Conservation (phyloP, 345 rosid species). For the Tarenaya hassleriana region DNA sequence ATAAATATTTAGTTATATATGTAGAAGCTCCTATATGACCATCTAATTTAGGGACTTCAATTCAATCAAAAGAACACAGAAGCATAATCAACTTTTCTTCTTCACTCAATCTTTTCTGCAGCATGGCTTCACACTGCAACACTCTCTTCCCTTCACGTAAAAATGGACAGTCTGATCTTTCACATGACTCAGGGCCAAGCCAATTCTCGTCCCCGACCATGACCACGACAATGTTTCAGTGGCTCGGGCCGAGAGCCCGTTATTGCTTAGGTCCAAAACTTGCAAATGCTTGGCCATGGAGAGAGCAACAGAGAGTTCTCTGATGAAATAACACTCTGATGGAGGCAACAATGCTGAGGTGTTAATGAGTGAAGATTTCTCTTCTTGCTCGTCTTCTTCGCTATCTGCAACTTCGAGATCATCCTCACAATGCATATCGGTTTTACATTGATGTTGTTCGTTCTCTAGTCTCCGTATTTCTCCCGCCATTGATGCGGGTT, state of each 20-base stretch:
- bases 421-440: constrained; percentile 34
- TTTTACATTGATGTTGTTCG: constrained; percentile 29
- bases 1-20: no score
- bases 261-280: constrained; percentile 62
- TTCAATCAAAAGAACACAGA: no score
- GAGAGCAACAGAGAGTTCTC: constrained; percentile 55
- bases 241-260: constrained; percentile 46
- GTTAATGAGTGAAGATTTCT: no score
- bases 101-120: constrained; percentile 51
- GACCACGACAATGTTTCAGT: constrained; percentile 70
- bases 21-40: no score
- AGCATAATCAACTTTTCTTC: no score
- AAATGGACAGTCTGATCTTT: constrained; percentile 55
- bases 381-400: constrained; percentile 56
- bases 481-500: constrained; percentile 9
- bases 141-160: constrained; percentile 40
- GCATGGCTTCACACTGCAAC: constrained; percentile 62
- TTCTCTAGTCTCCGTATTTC: constrained; percentile 20
- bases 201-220: constrained; percentile 40
- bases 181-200: constrained; percentile 45
- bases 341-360: no score
- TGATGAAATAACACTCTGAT: constrained; percentile 35
- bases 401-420: constrained; percentile 86
- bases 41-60: no score
- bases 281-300: constrained; percentile 53